Evolutionary conservation across 2,329 filamentous ascomycete genomes (phyloP), one percentile per base, ranked within the genome.

Genomic region (Penicillium sp.): DNA sequence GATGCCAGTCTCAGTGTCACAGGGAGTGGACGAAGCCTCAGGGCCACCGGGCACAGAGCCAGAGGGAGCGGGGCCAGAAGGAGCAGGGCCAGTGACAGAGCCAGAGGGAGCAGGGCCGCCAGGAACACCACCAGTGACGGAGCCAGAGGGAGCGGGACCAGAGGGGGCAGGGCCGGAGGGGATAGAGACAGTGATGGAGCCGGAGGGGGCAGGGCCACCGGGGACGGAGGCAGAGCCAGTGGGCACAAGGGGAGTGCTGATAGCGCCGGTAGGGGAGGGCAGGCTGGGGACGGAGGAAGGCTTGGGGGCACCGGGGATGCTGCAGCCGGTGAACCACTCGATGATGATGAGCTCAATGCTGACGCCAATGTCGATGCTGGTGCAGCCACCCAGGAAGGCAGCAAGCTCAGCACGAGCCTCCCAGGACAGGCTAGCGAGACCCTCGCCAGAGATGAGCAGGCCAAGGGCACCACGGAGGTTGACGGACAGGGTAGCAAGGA

Each of bases 301-400:
- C 44, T 49, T 33, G 51, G 60, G 58, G 29, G 55, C 60, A 58
- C 64, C 62, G 37, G 66, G 58, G 31, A 66, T 52, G 47, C 61
- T 59, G 62, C 68, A 70, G 55, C 69, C 70, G 37, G 66, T 70
- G 52, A 72, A 62, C 69, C 69, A 72, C 53, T 67, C 58, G 59
- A 82, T 74, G 55, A 79, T 70, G 57, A 82, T 82, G 58, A 81
- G 68, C 23, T 80, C 77, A 52, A 85, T 79, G 48, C 71, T 71
- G 11, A 79, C 44, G 24, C 60, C 60, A 44, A 65, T 59, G 19
- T 64, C 49, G 29, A 65, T 53, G 39, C 43, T 43, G 33, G 58
- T 58, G 61, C 60, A 65, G 54, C 72, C 72, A 63, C 66, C 61
- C 23, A 72, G 60, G 62, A 74, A 63, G 52, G 69, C 71, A 66